These are phyloP conservation scores for Ogataea methylovora DNA, from an alignment of 805 yeast species.

Conservation along the genomic window DNA sequence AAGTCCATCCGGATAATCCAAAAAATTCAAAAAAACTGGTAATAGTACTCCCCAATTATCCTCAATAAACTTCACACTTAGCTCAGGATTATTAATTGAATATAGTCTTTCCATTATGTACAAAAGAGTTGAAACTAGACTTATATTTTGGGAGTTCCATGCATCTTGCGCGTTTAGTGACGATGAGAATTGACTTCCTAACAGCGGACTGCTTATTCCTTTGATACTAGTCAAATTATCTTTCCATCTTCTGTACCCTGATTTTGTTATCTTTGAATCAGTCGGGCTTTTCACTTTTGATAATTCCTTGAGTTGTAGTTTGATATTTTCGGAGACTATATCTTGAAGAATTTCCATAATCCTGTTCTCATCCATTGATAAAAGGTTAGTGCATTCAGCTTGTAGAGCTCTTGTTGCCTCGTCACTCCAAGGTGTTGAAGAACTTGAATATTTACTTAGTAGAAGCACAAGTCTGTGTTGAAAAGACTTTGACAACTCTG, in stretches of 20 bases:
- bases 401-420: too few species aligned
- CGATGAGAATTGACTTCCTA: conserved; percentile 9
- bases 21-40: conserved; percentile 17
- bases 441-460: too few species aligned
- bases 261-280: not conserved
- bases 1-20: conserved; percentile 21
- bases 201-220: conserved; percentile 10
- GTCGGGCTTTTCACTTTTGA: not conserved
- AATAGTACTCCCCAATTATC: conserved; percentile 18
- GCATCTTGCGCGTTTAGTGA: conserved; percentile 10
- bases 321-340: not conserved
- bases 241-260: conserved; percentile 1
- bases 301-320: not conserved
- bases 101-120: conserved; percentile 3
- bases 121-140: conserved; percentile 7
- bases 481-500: too few species aligned
- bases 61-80: conserved; percentile 7
- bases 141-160: conserved; percentile 11
- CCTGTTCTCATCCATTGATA: too few species aligned
- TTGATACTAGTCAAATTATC: too few species aligned
- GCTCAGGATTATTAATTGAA: not conserved
- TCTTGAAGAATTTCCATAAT: too few species aligned
- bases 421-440: too few species aligned
- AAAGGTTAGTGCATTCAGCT: too few species aligned
- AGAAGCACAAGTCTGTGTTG: too few species aligned